Conservation (phyloP, 345 rosid species). For the Dovyalis caffra region DNA sequence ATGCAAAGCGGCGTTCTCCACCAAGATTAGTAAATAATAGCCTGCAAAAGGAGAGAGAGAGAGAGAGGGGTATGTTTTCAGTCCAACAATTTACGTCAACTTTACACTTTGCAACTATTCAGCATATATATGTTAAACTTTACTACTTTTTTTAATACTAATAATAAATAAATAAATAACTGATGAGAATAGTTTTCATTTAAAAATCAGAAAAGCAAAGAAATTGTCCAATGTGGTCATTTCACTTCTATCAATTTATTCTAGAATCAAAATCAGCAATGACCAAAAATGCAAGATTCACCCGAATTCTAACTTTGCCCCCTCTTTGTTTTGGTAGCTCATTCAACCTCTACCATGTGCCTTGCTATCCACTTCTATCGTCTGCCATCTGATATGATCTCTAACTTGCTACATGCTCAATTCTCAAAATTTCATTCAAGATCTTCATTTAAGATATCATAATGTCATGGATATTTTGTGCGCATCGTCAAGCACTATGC, state of each 20-base stretch:
- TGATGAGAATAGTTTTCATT: background rate
- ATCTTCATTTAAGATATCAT: too few relatives aligned
- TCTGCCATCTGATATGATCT: too few relatives aligned
- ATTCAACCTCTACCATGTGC: too few relatives aligned
- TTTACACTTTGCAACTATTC: background rate
- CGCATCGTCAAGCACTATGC: too few relatives aligned
- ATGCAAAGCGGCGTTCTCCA: conserved; percentile 99
- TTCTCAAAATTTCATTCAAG: too few relatives aligned
- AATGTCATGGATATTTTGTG: too few relatives aligned
- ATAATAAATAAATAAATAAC: background rate
- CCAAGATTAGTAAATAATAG: conserved; percentile 89
- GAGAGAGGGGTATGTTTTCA: background rate
- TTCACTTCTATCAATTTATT: conserved; percentile 4
- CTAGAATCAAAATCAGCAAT: background rate
- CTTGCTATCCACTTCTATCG: too few relatives aligned
- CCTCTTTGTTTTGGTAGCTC: background rate
- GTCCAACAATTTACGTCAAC: background rate
- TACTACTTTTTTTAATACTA: too few relatives aligned
- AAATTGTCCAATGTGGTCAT: conserved; percentile 1
- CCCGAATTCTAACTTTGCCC: background rate
- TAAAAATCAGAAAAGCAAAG: background rate
- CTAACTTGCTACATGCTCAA: too few relatives aligned
- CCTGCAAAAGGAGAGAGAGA: conserved; percentile 37
- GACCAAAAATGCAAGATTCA: conserved; percentile 2
- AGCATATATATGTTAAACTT: background rate